phyloP scores from a whole-genome alignment of 2,329 filamentous ascomycete species.

The Penicillium sp. region DNA sequence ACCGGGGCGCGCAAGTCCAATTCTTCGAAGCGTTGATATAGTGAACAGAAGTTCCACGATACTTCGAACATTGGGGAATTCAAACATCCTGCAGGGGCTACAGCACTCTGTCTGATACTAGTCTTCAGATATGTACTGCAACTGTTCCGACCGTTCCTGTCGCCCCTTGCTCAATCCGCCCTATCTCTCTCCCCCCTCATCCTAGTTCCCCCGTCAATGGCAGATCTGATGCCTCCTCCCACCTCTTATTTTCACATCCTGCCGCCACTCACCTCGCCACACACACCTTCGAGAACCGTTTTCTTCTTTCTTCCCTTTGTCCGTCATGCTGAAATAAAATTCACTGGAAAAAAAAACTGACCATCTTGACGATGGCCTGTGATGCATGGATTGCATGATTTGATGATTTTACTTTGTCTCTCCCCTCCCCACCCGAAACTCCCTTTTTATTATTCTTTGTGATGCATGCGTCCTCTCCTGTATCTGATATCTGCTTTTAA shows the following conservation, averaged over 20 bases:
- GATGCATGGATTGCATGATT: slow-evolving; percentile 22
- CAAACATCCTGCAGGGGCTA: not conserved
- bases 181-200: not conserved
- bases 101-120: not conserved
- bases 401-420: slow-evolving; percentile 11
- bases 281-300: slow-evolving; percentile 1
- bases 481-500: slow-evolving; percentile 27
- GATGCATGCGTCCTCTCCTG: slow-evolving; percentile 18
- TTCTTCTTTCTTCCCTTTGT: not conserved
- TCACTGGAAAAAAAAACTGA: slow-evolving; percentile 1
- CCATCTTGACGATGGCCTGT: slow-evolving; percentile 25
- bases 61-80: not conserved
- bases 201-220: not conserved
- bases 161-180: not conserved
- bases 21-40: slow-evolving; percentile 13
- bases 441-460: slow-evolving; percentile 16
- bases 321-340: slow-evolving; percentile 17
- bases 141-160: not conserved
- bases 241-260: not conserved
- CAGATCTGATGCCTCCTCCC: not conserved
- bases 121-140: not conserved
- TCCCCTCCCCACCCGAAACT: not conserved
- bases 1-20: slow-evolving; percentile 26
- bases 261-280: slow-evolving; percentile 11
- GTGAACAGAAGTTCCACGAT: not conserved